phyloP scores from a whole-genome alignment of 495 filamentous ascomycete species.

The Hypoxylon rickii region DNA sequence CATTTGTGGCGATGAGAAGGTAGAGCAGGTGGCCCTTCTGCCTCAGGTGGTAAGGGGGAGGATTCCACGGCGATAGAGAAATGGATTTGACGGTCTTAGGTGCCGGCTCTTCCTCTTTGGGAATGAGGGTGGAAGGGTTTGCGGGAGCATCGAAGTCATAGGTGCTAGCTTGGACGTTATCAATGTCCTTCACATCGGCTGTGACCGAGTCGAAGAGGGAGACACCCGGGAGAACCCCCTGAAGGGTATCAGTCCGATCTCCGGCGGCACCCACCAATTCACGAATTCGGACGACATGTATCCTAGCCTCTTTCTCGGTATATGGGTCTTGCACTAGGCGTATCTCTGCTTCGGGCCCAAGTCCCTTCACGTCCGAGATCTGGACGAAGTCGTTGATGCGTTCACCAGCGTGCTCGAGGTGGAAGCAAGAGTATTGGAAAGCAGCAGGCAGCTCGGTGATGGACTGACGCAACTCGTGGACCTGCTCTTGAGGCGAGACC shows the following conservation, averaged over 20 bases:
- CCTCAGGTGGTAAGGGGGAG: conserved; percentile 85
- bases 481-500: conserved; percentile 92
- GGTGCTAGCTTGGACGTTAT: conserved; percentile 61
- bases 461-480: conserved; percentile 96
- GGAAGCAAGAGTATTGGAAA: conserved; percentile 98
- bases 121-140: conserved; percentile 71
- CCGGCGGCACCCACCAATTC: conserved; percentile 92
- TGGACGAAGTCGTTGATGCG: conserved; percentile 95
- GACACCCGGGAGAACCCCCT: conserved; percentile 83
- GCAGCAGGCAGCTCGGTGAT: conserved; percentile 92
- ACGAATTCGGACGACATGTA: conserved; percentile 87
- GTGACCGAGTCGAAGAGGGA: conserved; percentile 82
- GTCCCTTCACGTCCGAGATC: conserved; percentile 84
- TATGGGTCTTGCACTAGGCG: conserved; percentile 92
- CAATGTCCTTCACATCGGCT: conserved; percentile 49
- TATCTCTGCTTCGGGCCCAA: conserved; percentile 74
- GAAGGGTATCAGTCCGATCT: conserved; percentile 83
- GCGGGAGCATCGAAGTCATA: conserved; percentile 77
- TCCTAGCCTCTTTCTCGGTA: conserved; percentile 95
- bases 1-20: conserved; percentile 81
- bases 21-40: conserved; percentile 95
- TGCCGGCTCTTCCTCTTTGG: conserved; percentile 61
- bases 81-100: conserved; percentile 91
- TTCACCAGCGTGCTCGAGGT: conserved; percentile 83
- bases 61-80: conserved; percentile 92